Conservation (phyloP, 2,329 filamentous ascomycete genomes). For the Aspergillus sp. region DNA sequence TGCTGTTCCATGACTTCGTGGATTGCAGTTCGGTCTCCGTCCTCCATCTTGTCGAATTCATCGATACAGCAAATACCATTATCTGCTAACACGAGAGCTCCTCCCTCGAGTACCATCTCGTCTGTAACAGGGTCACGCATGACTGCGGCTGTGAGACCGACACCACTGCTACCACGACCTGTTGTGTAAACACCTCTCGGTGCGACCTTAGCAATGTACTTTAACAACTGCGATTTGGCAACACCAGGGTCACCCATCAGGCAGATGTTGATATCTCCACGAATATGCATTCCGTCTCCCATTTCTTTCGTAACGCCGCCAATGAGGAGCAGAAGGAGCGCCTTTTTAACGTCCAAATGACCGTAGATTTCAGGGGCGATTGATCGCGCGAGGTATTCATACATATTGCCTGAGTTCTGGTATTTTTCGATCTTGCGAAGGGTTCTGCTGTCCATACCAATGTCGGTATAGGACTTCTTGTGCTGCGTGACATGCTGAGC, state of each 20-base stretch:
- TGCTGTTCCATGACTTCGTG: conserved; percentile 90
- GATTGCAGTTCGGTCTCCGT: conserved; percentile 73
- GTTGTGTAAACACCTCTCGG: conserved; percentile 87
- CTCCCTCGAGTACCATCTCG: conserved; percentile 77
- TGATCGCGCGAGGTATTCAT: conserved; percentile 91
- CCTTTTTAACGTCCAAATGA: conserved; percentile 97
- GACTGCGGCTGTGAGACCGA: conserved; percentile 78
- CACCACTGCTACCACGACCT: conserved; percentile 76
- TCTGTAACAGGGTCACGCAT: conserved; percentile 78
- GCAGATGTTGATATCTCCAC: conserved; percentile 98
- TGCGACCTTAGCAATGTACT: conserved; percentile 98
- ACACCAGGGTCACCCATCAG: conserved; percentile 99
- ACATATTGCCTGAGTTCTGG: conserved; percentile 83
- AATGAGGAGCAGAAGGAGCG: conserved; percentile 88
- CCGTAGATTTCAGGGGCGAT: conserved; percentile 98
- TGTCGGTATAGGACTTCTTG: conserved; percentile 96
- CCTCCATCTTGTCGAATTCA: conserved; percentile 85
- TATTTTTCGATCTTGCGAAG: conserved; percentile 83
- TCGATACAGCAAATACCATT: conserved; percentile 83
- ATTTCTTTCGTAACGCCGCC: conserved; percentile 96
- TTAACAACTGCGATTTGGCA: conserved; percentile 95
- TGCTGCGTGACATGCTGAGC: conserved; percentile 92
- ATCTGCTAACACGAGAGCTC: conserved; percentile 75
- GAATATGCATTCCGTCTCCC: conserved; percentile 97
- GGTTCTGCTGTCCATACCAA: conserved; percentile 77